These are phyloP conservation scores for Rhodotorula diobovata DNA, from an alignment of 768 basidiomycete species.

Conservation along the genomic window DNA sequence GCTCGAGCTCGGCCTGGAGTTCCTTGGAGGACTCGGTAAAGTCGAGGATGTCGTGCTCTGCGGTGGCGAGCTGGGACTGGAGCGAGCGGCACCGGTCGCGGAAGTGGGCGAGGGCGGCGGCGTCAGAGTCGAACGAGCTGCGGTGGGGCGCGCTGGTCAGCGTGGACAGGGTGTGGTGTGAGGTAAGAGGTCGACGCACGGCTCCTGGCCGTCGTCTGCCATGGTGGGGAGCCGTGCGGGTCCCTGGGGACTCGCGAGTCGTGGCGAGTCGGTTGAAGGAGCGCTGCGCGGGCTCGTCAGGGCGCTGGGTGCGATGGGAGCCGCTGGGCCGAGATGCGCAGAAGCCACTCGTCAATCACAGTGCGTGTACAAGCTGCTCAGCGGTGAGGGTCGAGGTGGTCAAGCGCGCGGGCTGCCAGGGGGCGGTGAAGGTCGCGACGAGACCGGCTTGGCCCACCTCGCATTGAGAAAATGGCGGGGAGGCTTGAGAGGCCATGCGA, in stretches of 20 bases:
- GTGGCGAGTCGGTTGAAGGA: neutral
- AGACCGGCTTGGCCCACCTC: no score
- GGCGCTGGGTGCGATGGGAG: no score
- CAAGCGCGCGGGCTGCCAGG: neutral
- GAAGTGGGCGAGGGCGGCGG: conserved; percentile 41
- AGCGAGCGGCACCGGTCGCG: conserved; percentile 47
- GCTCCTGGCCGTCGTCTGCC: neutral
- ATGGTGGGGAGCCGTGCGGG: no score
- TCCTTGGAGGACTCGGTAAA: conserved; percentile 84
- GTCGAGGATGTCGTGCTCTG: conserved; percentile 77
- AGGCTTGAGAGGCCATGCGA: no score
- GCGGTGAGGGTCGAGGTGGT: neutral
- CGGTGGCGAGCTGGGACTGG: conserved; percentile 76
- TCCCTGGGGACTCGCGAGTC: no score
- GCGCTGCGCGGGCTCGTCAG: no score
- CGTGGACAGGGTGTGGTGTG: neutral
- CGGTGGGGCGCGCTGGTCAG: neutral
- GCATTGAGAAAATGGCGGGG: no score
- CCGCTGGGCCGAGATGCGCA: no score
- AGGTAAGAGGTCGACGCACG: conserved; percentile 2
- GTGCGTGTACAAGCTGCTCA: neutral
- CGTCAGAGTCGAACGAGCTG: conserved; percentile 24
- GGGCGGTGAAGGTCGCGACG: neutral
- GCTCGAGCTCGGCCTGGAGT: conserved; percentile 86
- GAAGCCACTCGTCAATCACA: no score